Evolutionary conservation across 2,329 filamentous ascomycete species (phyloP).

Genomic region (Cercospora nicotianae): DNA sequence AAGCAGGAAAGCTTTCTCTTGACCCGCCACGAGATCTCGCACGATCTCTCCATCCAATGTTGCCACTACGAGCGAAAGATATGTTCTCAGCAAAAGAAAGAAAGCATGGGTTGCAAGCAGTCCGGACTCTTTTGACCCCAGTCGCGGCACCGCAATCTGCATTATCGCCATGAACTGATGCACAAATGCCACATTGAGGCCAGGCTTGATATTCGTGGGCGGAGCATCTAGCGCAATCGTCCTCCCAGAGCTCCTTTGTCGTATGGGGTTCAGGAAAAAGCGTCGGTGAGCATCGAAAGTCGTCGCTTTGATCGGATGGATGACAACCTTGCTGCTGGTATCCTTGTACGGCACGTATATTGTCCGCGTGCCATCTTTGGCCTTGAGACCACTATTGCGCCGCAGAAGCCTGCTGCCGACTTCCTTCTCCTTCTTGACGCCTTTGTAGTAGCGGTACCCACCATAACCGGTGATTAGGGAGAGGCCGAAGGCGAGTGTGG

Average conservation of each 20-base stretch:
- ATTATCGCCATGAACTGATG: conserved; percentile 95
- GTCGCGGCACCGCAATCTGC: conserved; percentile 96
- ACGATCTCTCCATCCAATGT: conserved; percentile 95
- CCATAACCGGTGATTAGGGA: conserved; percentile 82
- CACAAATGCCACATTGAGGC: conserved; percentile 89
- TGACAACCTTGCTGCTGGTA: conserved; percentile 84
- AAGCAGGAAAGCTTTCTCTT: conserved; percentile 83
- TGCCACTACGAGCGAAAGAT: conserved; percentile 89
- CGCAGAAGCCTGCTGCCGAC: conserved; percentile 79
- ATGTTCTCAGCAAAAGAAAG: conserved; percentile 89
- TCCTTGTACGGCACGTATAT: conserved; percentile 94
- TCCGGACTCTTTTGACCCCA: conserved; percentile 93
- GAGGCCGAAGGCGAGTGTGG: conserved; percentile 71
- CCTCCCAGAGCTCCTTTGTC: conserved; percentile 67
- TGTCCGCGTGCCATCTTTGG: conserved; percentile 91
- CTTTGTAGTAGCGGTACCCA: conserved; percentile 73
- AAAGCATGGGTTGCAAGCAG: conserved; percentile 83
- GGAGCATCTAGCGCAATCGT: conserved; percentile 58
- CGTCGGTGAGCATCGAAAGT: conserved; percentile 96
- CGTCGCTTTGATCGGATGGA: conserved; percentile 82
- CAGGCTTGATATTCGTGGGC: conserved; percentile 86
- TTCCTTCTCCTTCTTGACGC: conserved; percentile 72
- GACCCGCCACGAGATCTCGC: conserved; percentile 90
- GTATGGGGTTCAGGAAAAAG: conserved; percentile 86
- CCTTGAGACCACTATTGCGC: conserved; percentile 86